Conservation (phyloP, 176 grass and related monocot species). For the Triticum monococcum region DNA sequence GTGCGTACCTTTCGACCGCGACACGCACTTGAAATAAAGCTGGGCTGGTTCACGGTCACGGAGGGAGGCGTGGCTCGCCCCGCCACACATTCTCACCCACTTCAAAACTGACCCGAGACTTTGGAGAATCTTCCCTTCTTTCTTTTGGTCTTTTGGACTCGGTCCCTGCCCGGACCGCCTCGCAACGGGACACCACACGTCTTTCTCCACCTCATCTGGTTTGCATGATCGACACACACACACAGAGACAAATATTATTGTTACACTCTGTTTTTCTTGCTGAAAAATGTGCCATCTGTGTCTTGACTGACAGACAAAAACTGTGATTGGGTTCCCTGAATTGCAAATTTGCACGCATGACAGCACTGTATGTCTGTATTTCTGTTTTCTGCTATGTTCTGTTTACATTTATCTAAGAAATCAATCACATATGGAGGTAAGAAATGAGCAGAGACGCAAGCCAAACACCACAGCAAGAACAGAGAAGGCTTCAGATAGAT, state of each 20-base stretch:
- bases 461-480: neutral
- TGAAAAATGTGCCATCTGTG: neutral
- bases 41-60: neutral
- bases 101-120: constrained; percentile 2
- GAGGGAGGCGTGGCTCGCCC: constrained; percentile 34
- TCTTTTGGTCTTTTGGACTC: neutral
- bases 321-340: too few relatives aligned
- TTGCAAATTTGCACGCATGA: too few relatives aligned
- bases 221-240: neutral
- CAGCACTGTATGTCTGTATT: too few relatives aligned
- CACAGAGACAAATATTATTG: neutral
- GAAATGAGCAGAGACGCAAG: too few relatives aligned
- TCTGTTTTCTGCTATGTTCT: too few relatives aligned
- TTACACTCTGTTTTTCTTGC: too few relatives aligned
- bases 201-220: neutral
- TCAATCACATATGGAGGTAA: too few relatives aligned
- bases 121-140: neutral
- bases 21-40: constrained; percentile 46
- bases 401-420: too few relatives aligned
- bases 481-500: neutral
- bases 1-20: constrained; percentile 43
- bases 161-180: neutral
- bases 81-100: constrained; percentile 26
- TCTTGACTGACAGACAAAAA: neutral
- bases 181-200: neutral